Conservation (phyloP, 2,329 filamentous ascomycete genomes). For the Nemania abortiva region DNA sequence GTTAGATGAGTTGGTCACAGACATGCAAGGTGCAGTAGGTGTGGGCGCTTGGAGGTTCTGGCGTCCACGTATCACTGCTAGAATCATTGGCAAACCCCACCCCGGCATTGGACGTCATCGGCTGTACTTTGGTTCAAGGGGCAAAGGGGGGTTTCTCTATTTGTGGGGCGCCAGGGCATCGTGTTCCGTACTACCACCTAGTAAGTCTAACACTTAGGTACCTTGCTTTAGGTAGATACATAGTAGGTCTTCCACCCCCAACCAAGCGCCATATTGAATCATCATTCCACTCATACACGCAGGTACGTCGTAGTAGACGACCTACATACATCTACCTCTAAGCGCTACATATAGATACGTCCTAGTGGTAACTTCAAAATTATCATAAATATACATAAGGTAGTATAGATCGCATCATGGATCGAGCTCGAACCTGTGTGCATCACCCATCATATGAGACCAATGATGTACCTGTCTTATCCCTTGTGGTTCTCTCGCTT, state of each 20-base stretch:
- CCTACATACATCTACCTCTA: too few relatives aligned
- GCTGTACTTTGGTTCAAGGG: slow-evolving; percentile 9
- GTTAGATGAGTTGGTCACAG: not conserved
- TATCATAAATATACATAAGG: not conserved
- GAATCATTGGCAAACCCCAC: slow-evolving; percentile 19
- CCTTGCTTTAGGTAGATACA: not conserved
- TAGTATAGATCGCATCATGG: not conserved
- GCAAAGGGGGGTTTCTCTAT: slow-evolving; percentile 11
- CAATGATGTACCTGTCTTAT: not conserved
- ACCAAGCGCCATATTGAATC: not conserved
- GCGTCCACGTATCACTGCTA: slow-evolving; percentile 15
- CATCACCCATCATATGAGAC: not conserved
- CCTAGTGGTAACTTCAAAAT: not conserved
- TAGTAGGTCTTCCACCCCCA: too few relatives aligned
- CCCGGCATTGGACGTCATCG: slow-evolving; percentile 17
- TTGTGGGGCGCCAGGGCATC: slow-evolving; percentile 3
- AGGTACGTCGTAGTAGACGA: not conserved
- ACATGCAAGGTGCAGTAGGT: slow-evolving; percentile 4
- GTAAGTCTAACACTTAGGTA: too few relatives aligned
- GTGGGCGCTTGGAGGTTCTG: slow-evolving; percentile 30
- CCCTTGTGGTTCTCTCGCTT: not conserved
- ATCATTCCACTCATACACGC: not conserved
- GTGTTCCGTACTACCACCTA: not conserved
- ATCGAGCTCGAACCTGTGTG: not conserved
- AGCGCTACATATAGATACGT: too few relatives aligned